Evolutionary conservation across 163 green algal species (phyloP).

Genomic region (Chlamydomonas reinhardtii): DNA sequence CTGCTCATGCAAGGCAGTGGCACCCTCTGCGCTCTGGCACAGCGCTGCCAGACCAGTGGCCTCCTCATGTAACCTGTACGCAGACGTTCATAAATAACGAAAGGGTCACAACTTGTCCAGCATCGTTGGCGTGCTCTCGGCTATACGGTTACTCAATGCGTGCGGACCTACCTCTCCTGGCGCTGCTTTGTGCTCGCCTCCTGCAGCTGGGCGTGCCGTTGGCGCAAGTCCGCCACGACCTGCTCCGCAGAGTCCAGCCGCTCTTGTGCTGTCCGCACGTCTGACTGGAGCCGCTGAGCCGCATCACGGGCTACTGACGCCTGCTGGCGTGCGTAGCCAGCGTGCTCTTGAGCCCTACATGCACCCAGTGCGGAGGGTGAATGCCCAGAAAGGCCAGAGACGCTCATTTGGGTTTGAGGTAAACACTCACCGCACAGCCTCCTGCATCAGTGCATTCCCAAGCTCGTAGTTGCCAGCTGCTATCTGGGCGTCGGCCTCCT

Average conservation of each 20-base stretch:
- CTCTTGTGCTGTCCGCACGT: background rate
- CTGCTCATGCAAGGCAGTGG: conserved; percentile 23
- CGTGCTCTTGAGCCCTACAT: conserved; percentile 35
- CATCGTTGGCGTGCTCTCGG: background rate
- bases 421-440: background rate
- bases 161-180: background rate
- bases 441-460: conserved; percentile 36
- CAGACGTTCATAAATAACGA: background rate
- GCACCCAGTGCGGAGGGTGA: no score
- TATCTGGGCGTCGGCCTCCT: conserved; percentile 21
- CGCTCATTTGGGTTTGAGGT: background rate
- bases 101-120: background rate
- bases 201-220: conserved; percentile 19
- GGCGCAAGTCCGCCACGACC: background rate
- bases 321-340: conserved; percentile 21
- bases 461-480: conserved; percentile 37
- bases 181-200: conserved; percentile 15
- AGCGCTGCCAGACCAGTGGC: conserved; percentile 21
- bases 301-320: conserved; percentile 15
- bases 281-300: conserved; percentile 16
- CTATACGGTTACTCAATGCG: no score
- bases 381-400: no score
- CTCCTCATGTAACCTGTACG: conserved; percentile 41
- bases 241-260: conserved; percentile 11
- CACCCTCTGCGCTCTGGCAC: background rate